Conservation (phyloP, 2,329 filamentous ascomycete genomes). For the Aspergillus tubingensis region DNA sequence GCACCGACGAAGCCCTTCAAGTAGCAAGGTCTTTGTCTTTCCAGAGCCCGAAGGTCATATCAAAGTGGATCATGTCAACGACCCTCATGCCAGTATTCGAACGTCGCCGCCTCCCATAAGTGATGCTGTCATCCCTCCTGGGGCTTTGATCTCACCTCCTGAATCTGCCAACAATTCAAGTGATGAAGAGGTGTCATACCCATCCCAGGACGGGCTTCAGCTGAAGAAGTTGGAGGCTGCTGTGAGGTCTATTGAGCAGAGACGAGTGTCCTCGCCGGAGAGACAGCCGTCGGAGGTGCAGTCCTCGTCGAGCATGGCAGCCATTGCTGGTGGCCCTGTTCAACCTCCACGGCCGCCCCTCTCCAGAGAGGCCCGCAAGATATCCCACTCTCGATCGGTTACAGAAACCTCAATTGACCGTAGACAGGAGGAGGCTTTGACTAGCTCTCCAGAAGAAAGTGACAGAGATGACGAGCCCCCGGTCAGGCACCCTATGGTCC, state of each 20-base stretch:
- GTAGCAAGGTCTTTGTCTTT: constrained; percentile 37
- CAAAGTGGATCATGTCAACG: constrained; percentile 28
- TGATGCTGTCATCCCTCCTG: constrained; percentile 74
- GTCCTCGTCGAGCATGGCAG: constrained; percentile 35
- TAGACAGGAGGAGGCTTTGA: constrained; percentile 45
- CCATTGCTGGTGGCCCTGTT: constrained; percentile 21
- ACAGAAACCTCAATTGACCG: constrained; percentile 57
- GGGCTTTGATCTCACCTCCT: constrained; percentile 86
- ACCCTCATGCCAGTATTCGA: constrained; percentile 64
- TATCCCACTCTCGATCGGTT: constrained; percentile 61
- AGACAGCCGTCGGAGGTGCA: constrained; percentile 20
- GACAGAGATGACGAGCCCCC: constrained; percentile 64
- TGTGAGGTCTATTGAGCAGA: constrained; percentile 71
- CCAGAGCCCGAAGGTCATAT: constrained; percentile 31
- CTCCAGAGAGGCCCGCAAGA: constrained; percentile 59
- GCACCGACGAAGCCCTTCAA: constrained; percentile 61
- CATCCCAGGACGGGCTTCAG: constrained; percentile 48
- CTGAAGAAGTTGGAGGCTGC: constrained; percentile 75
- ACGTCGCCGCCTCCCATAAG: constrained; percentile 83
- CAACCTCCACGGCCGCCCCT: constrained; percentile 43
- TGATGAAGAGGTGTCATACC: constrained; percentile 65
- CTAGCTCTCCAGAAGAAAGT: constrained; percentile 47
- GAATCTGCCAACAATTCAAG: constrained; percentile 80
- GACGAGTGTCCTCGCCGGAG: constrained; percentile 33
- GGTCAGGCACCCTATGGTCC: constrained; percentile 84